phyloP scores from a whole-genome alignment of 2,329 filamentous ascomycete species.

The Harringtonia aguacate region DNA sequence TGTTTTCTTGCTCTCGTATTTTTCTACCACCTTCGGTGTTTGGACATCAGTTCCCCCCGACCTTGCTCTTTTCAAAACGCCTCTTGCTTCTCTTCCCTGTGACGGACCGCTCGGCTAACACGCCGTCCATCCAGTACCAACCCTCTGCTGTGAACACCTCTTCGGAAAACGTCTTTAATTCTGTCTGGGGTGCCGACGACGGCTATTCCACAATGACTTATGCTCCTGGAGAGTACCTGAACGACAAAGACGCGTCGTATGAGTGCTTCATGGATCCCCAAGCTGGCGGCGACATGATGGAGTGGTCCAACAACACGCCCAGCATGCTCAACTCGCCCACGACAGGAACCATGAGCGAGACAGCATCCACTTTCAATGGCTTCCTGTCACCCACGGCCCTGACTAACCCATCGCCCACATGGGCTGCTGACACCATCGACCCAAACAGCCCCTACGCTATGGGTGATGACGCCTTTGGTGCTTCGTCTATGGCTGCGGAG shows the following conservation, averaged over 20 bases:
- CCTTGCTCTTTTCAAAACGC: too few relatives aligned
- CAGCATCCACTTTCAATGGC: background rate
- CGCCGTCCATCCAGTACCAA: conserved; percentile 2
- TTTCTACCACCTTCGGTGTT: too few relatives aligned
- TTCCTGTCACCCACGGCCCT: conserved; percentile 1
- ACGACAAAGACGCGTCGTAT: conserved; percentile 6
- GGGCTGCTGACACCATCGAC: background rate
- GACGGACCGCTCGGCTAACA: too few relatives aligned
- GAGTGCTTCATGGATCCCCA: conserved; percentile 4
- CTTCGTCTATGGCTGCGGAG: background rate
- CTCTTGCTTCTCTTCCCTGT: too few relatives aligned
- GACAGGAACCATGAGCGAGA: background rate
- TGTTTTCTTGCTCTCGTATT: too few relatives aligned
- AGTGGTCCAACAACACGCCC: conserved; percentile 3
- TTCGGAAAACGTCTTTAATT: background rate
- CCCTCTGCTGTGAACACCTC: background rate
- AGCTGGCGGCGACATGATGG: background rate
- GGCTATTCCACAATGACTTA: conserved; percentile 3
- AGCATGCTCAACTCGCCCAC: conserved; percentile 1
- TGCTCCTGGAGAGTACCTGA: conserved; percentile 8
- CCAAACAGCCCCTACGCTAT: background rate
- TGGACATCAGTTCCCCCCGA: too few relatives aligned
- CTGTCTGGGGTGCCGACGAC: conserved; percentile 3
- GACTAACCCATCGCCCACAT: background rate
- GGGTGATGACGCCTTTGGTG: background rate